phyloP scores from a whole-genome alignment of 495 filamentous ascomycete species.

The Monascus purpureus region DNA sequence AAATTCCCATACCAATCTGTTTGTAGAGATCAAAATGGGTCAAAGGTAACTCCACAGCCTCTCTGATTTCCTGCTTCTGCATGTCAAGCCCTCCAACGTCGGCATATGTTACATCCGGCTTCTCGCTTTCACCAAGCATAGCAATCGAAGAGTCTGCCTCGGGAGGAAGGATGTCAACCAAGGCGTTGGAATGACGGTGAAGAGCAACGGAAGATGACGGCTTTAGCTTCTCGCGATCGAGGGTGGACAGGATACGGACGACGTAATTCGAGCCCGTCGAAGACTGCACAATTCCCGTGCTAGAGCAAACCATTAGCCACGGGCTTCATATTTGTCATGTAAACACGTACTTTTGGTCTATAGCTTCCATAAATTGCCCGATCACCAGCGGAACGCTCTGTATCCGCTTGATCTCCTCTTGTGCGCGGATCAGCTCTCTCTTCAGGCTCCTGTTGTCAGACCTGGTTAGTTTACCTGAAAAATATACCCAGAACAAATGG shows the following conservation, averaged over 20 bases:
- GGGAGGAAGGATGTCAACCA: conserved; percentile 94
- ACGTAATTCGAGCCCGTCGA: conserved; percentile 98
- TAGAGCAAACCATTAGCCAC: conserved; percentile 26
- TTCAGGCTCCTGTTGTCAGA: conserved; percentile 67
- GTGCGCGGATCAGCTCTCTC: conserved; percentile 88
- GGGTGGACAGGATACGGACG: conserved; percentile 93
- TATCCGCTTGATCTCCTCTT: conserved; percentile 99
- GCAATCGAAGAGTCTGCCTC: conserved; percentile 98
- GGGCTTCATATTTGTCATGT: background rate
- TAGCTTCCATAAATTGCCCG: conserved; percentile 99
- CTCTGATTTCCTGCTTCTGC: conserved; percentile 98
- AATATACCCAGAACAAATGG: background rate
- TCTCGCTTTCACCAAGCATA: conserved; percentile 92
- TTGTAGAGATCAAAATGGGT: conserved; percentile 97
- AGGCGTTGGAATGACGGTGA: conserved; percentile 94
- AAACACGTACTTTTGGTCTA: conserved; percentile 82
- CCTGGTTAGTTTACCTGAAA: background rate
- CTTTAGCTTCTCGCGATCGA: conserved; percentile 95
- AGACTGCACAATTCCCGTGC: conserved; percentile 96
- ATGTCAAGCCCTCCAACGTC: conserved; percentile 97
- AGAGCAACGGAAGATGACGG: conserved; percentile 94
- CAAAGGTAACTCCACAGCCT: conserved; percentile 90
- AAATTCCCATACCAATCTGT: conserved; percentile 57
- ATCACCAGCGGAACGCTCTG: conserved; percentile 97
- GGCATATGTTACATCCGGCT: conserved; percentile 95